These are phyloP conservation scores for Hypoxylon sp. DNA, from an alignment of 2,329 filamentous ascomycete species.

Conservation along the genomic window DNA sequence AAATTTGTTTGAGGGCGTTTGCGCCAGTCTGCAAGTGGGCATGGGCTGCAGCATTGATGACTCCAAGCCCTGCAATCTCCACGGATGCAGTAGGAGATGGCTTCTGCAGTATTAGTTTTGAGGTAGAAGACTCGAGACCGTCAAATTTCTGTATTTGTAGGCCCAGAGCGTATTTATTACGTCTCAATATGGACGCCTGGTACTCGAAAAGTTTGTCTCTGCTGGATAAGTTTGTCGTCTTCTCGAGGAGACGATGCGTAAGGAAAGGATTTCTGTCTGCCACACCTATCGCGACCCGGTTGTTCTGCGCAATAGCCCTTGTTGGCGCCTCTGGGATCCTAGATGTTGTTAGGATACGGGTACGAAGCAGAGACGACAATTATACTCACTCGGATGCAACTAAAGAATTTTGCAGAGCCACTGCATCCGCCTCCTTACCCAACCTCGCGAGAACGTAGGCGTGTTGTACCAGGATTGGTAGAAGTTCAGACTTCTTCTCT, in stretches of 20 bases:
- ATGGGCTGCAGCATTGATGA: conserved; percentile 79
- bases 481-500: conserved; percentile 80
- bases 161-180: conserved; percentile 76
- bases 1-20: conserved; percentile 77
- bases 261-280: conserved; percentile 75
- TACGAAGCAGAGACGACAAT: background rate
- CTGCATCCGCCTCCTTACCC: conserved; percentile 76
- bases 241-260: conserved; percentile 73
- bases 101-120: conserved; percentile 56
- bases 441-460: conserved; percentile 78
- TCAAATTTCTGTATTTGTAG: conserved; percentile 77
- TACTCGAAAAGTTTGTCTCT: conserved; percentile 80
- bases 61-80: conserved; percentile 61
- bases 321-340: conserved; percentile 79
- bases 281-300: conserved; percentile 63
- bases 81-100: conserved; percentile 51
- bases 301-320: conserved; percentile 76
- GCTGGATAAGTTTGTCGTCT: conserved; percentile 65
- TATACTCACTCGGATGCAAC: conserved; percentile 71
- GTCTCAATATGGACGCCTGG: conserved; percentile 73
- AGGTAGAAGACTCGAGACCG: conserved; percentile 69
- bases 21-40: conserved; percentile 75
- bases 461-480: conserved; percentile 83
- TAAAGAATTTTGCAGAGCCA: conserved; percentile 73
- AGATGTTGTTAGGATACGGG: conserved; percentile 23